Evolutionary conservation across 768 basidiomycete genomes (phyloP).

Genomic region (Leccinum subtestaceum): DNA sequence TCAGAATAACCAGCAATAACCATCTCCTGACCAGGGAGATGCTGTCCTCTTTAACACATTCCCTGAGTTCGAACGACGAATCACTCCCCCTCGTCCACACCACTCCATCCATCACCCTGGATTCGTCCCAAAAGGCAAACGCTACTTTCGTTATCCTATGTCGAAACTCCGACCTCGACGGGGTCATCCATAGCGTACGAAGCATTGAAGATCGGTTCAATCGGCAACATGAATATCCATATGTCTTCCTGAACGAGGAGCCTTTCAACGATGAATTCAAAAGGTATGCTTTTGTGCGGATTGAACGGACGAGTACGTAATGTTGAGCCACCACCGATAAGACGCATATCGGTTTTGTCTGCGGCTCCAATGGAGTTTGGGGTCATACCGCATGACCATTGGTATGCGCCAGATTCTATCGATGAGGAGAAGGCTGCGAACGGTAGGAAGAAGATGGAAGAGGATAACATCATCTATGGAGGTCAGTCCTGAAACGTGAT

Average conservation of each 20-base stretch:
- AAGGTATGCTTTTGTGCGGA: conserved; percentile 22
- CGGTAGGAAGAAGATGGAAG: conserved; percentile 51
- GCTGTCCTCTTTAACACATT: not conserved
- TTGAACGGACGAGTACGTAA: not conserved
- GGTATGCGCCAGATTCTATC: conserved; percentile 71
- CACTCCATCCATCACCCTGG: not conserved
- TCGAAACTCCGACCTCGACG: conserved; percentile 45
- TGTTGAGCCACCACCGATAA: conserved; percentile 20
- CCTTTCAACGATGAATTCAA: conserved; percentile 54
- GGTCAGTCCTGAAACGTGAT: conserved; percentile 30
- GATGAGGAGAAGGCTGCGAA: conserved; percentile 60
- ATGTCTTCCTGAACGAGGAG: conserved; percentile 65
- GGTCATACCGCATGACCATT: conserved; percentile 56
- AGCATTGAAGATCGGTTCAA: conserved; percentile 63
- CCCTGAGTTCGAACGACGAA: not conserved
- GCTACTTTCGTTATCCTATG: conserved; percentile 61
- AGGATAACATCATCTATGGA: conserved; percentile 46
- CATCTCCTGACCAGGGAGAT: not conserved
- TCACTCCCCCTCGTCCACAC: not conserved
- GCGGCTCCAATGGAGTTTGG: conserved; percentile 53
- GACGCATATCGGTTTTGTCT: conserved; percentile 39
- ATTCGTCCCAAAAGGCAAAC: conserved; percentile 39
- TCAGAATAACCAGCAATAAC: not conserved
- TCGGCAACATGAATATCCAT: conserved; percentile 53
- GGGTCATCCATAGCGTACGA: conserved; percentile 47